Percentiles rank a stretch among this genome's conserved stretches.
These are phyloP conservation scores for Musa beccarii DNA, from an alignment of 176 grass and related monocot genomes.

Conservation along the genomic window DNA sequence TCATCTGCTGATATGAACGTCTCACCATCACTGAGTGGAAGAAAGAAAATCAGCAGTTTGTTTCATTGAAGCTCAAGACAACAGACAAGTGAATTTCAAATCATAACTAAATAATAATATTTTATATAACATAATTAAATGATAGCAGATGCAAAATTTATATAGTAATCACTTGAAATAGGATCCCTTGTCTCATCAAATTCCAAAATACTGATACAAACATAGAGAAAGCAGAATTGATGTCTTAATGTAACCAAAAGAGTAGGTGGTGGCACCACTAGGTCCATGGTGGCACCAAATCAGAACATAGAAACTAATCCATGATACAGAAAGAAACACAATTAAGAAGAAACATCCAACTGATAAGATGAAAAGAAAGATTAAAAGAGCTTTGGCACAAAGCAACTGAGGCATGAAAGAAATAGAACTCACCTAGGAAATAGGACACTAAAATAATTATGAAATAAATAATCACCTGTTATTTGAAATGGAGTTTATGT, in stretches of 20 bases:
- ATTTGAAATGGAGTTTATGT: slow-evolving; percentile 96
- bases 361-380: background rate
- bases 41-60: background rate
- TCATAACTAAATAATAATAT: background rate
- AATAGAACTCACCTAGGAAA: background rate
- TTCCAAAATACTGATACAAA: no score
- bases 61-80: background rate
- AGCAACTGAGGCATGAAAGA: background rate
- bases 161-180: no score
- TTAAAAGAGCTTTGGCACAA: background rate
- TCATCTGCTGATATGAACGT: slow-evolving; percentile 5
- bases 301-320: no score
- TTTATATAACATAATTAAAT: background rate
- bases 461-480: slow-evolving; percentile 58
- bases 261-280: no score
- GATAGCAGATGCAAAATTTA: background rate
- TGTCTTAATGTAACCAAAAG: no score
- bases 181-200: no score
- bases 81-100: background rate
- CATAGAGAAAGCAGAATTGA: no score
- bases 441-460: background rate
- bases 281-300: no score
- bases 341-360: background rate
- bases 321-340: background rate
- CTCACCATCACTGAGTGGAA: slow-evolving; percentile 6